Conservation (phyloP, 495 filamentous ascomycete species). For the Talaromyces nanjingensis region DNA sequence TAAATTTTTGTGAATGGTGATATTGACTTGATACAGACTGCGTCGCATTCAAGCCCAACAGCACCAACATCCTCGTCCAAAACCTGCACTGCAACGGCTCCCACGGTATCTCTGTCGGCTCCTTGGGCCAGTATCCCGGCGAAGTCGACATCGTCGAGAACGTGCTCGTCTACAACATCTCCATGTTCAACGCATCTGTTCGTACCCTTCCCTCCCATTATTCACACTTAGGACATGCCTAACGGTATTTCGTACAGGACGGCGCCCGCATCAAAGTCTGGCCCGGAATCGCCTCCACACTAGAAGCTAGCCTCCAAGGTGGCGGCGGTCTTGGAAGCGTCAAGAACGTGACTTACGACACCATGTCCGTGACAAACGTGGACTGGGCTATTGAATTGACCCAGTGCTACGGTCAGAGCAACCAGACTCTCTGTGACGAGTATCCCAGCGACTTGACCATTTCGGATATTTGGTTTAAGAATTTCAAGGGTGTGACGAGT, state of each 20-base stretch:
- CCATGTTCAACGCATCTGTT: slow-evolving; percentile 55
- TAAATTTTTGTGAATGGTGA: not conserved
- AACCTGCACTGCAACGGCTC: slow-evolving; percentile 65
- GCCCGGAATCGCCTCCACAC: slow-evolving; percentile 44
- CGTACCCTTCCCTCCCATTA: slow-evolving; percentile 1
- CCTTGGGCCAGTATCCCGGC: slow-evolving; percentile 58
- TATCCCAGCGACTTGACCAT: slow-evolving; percentile 54
- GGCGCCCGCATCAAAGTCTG: slow-evolving; percentile 69
- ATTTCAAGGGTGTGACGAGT: slow-evolving; percentile 50
- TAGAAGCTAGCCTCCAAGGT: slow-evolving; percentile 52
- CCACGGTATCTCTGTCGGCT: slow-evolving; percentile 66
- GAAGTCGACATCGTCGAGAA: slow-evolving; percentile 61
- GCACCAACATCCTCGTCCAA: slow-evolving; percentile 65
- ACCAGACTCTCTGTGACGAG: slow-evolving; percentile 53
- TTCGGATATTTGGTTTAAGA: slow-evolving; percentile 44
- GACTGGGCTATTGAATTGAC: slow-evolving; percentile 61
- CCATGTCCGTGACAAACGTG: slow-evolving; percentile 48
- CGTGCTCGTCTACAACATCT: slow-evolving; percentile 58
- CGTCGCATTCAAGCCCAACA: slow-evolving; percentile 74
- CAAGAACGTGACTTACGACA: slow-evolving; percentile 50
- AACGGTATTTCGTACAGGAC: slow-evolving; percentile 25
- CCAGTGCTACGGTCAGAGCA: slow-evolving; percentile 60
- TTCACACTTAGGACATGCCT: not conserved
- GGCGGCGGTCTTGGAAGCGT: slow-evolving; percentile 52
- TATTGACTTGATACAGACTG: slow-evolving; percentile 40